Evolutionary conservation across 345 rosid species (phyloP).

Genomic region (Gossypium herbaceum): DNA sequence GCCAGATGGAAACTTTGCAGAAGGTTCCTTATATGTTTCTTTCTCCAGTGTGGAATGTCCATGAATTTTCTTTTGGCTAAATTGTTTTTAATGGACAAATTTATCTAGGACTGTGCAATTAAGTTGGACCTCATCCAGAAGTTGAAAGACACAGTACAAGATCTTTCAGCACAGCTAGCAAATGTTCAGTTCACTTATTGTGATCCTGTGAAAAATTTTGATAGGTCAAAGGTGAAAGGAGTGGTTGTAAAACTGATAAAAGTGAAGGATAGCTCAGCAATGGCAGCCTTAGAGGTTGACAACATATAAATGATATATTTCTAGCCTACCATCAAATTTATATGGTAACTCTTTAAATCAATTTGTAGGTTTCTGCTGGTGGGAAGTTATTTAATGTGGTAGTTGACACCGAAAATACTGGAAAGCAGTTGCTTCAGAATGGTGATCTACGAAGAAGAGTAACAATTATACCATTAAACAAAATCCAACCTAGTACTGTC

Average conservation of each 20-base stretch:
- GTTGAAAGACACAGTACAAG: conserved; percentile 69
- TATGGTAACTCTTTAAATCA: conserved; percentile 19
- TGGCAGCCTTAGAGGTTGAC: conserved; percentile 92
- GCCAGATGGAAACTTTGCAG: conserved; percentile 83
- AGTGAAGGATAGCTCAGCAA: conserved; percentile 72
- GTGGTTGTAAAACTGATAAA: conserved; percentile 87
- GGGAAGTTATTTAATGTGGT: conserved; percentile 86
- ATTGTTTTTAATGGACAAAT: conserved; percentile 11
- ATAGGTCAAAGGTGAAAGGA: conserved; percentile 90
- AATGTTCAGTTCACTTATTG: conserved; percentile 81
- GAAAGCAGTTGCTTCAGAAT: conserved; percentile 86
- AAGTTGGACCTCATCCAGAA: conserved; percentile 65
- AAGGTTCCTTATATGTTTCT: conserved; percentile 42
- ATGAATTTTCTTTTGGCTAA: conserved; percentile 17
- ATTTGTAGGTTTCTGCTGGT: conserved; percentile 81
- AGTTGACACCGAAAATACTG: conserved; percentile 87
- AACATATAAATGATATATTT: conserved; percentile 8
- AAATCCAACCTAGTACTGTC: conserved; percentile 61
- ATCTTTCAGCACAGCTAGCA: conserved; percentile 66
- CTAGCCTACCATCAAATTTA: conserved; percentile 5
- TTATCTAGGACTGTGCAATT: conserved; percentile 61
- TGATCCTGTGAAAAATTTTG: conserved; percentile 84
- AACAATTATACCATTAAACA: conserved; percentile 85
- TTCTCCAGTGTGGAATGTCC: conserved; percentile 6
- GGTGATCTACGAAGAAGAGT: conserved; percentile 90